phyloP scores from a whole-genome alignment of 2,329 filamentous ascomycete genomes.

The Epichloe sp. region DNA sequence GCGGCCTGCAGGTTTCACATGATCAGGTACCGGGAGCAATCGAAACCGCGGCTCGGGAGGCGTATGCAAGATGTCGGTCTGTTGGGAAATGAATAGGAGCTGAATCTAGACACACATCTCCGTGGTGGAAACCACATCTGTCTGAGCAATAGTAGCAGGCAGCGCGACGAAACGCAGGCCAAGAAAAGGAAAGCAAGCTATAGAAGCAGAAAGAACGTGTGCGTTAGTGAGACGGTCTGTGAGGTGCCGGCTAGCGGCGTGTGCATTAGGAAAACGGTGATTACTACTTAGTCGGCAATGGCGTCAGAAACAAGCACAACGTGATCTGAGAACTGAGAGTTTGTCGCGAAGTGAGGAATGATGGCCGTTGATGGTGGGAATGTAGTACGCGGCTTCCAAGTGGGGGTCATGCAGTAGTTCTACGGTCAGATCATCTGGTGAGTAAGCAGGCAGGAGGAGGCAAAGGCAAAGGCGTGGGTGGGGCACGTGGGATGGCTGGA shows the following conservation, averaged over 20 bases:
- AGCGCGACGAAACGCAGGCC: neutral
- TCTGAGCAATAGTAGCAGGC: neutral
- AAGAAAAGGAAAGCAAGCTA: neutral
- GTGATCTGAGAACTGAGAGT: neutral
- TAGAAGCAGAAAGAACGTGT: constrained; percentile 1
- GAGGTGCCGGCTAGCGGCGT: neutral
- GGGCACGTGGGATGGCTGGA: neutral
- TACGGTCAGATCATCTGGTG: neutral
- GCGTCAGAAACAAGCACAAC: neutral
- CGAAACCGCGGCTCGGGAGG: neutral
- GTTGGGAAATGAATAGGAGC: neutral
- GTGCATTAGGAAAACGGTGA: neutral
- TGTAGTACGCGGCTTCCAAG: neutral
- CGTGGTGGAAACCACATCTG: neutral
- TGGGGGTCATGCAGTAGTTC: neutral
- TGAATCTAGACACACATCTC: neutral
- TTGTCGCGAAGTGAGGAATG: neutral
- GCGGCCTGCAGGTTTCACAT: neutral
- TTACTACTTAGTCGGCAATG: neutral
- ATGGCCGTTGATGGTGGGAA: neutral
- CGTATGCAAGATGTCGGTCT: neutral
- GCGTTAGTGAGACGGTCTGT: neutral
- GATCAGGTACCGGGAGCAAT: neutral
- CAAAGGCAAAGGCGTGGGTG: no score
- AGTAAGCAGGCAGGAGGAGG: neutral